phyloP scores from a whole-genome alignment of 169 alveolate genomes.

The Babesia bovis region DNA sequence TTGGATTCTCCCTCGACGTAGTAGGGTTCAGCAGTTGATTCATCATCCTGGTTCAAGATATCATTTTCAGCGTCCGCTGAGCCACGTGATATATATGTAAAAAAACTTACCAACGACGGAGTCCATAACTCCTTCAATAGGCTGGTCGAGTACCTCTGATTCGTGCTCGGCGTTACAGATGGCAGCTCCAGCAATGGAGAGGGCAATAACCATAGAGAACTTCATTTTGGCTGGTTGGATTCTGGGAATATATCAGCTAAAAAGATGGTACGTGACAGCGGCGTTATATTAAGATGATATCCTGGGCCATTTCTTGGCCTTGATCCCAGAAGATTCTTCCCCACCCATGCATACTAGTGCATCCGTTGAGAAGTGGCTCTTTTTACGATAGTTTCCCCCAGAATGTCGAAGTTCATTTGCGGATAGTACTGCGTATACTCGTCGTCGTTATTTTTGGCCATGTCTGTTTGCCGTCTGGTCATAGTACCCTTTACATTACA shows the following conservation, averaged over 20 bases:
- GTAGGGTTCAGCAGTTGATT: too few species aligned
- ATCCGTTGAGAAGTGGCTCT: not conserved
- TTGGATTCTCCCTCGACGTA: too few species aligned
- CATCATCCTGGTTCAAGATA: too few species aligned
- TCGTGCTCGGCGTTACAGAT: slow-evolving; percentile 2
- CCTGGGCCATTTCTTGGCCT: too few species aligned
- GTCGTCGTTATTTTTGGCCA: slow-evolving; percentile 6
- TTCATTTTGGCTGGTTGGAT: slow-evolving; percentile 1
- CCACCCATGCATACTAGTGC: not conserved
- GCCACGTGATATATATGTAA: too few species aligned
- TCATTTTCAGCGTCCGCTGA: too few species aligned
- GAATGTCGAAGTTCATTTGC: slow-evolving; percentile 38
- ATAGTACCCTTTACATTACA: slow-evolving; percentile 27
- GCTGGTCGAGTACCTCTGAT: too few species aligned
- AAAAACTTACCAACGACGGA: too few species aligned
- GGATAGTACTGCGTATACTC: slow-evolving; percentile 62
- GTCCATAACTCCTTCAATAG: too few species aligned
- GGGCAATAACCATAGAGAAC: not conserved
- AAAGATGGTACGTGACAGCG: not conserved
- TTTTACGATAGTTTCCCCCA: slow-evolving; percentile 35
- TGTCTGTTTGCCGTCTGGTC: not conserved
- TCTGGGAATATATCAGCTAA: too few species aligned
- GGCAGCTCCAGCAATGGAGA: not conserved
- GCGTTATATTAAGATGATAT: too few species aligned
- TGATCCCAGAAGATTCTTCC: too few species aligned